Conservation (phyloP, 768 basidiomycete genomes). For the Serendipita sp. region DNA sequence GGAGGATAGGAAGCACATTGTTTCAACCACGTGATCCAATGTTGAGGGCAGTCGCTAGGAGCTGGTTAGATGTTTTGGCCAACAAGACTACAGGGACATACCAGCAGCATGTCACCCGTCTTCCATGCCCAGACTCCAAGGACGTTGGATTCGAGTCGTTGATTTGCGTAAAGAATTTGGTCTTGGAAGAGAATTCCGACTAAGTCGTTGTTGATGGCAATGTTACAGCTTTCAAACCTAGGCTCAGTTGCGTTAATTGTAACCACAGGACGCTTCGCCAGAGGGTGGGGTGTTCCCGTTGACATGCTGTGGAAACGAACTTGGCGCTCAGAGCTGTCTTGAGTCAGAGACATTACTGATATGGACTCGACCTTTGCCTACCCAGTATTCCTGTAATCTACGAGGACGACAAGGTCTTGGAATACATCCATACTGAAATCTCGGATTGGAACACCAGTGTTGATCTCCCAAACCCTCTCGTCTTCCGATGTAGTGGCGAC, state of each 20-base stretch:
- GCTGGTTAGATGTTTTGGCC: not conserved
- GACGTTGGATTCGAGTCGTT: not conserved
- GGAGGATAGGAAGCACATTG: not conserved
- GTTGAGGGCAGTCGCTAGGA: not conserved
- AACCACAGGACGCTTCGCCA: not conserved
- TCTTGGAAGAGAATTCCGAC: not conserved
- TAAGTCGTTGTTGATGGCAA: not conserved
- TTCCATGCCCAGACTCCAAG: not conserved
- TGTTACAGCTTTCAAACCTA: not conserved
- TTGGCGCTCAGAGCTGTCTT: not conserved
- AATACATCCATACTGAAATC: conserved; percentile 3
- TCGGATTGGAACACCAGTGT: not conserved
- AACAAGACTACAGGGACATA: not conserved
- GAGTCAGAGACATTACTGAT: not conserved
- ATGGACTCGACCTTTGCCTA: not conserved
- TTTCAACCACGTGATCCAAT: not conserved
- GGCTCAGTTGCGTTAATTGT: not conserved
- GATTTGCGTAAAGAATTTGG: not conserved
- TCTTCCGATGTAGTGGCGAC: not conserved
- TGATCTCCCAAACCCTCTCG: not conserved
- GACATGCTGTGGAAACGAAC: not conserved
- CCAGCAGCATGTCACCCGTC: not conserved
- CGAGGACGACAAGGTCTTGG: not conserved
- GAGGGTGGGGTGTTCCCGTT: not conserved
- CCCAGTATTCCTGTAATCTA: not conserved